Evolutionary conservation across 2,329 filamentous ascomycete species (phyloP).

Genomic region (Mollisia scopiformis): DNA sequence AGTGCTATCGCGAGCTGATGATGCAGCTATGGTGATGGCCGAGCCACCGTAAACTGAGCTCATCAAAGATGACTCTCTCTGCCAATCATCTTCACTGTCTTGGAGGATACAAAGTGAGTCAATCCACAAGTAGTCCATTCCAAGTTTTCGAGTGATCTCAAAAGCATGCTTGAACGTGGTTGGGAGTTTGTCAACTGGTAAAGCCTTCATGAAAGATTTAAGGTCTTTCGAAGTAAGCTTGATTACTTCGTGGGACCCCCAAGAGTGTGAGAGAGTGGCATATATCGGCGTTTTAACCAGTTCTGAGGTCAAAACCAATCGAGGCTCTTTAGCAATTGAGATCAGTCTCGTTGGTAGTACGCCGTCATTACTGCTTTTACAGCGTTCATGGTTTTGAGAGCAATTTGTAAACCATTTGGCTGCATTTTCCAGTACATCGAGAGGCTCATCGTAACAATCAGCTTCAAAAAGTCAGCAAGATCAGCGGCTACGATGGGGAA

Average conservation of each 20-base stretch:
- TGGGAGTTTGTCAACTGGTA: conserved; percentile 3
- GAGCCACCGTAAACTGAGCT: conserved; percentile 19
- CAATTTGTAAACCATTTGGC: conserved; percentile 1
- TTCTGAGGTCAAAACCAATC: conserved; percentile 12
- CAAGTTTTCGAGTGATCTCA: conserved; percentile 6
- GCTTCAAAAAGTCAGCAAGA: conserved; percentile 13
- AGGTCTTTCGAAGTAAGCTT: conserved; percentile 3
- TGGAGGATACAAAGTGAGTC: conserved; percentile 29
- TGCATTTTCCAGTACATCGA: conserved; percentile 6
- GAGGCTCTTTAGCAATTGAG: conserved; percentile 7
- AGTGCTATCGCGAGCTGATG: conserved; percentile 12
- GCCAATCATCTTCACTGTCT: conserved; percentile 24
- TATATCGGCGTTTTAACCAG: conserved; percentile 1
- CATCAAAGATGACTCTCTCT: conserved; percentile 22
- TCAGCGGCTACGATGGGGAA: not conserved
- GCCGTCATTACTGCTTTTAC: not conserved
- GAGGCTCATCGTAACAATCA: conserved; percentile 15
- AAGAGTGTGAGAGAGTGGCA: conserved; percentile 13
- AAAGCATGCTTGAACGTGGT: conserved; percentile 25
- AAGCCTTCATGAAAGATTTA: not conserved
- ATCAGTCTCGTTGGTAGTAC: conserved; percentile 16
- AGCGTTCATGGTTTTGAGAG: conserved; percentile 3
- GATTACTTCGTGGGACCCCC: conserved; percentile 3
- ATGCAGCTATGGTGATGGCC: conserved; percentile 19
- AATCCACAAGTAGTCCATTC: conserved; percentile 27